Evolutionary conservation across 2,329 filamentous ascomycete species (phyloP).

Genomic region (Geosmithia flava): DNA sequence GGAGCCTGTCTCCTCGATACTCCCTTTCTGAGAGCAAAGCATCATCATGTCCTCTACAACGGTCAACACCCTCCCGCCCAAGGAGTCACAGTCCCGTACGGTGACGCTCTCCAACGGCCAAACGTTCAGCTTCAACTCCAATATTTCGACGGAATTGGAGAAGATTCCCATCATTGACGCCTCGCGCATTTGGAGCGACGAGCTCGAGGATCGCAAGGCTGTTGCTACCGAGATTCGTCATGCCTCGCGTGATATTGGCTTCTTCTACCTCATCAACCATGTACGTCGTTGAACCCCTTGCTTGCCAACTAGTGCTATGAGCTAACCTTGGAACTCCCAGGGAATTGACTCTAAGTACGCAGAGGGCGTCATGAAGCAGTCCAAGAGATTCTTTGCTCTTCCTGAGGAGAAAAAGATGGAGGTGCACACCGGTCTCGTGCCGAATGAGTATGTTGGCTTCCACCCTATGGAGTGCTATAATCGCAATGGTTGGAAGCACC

Average conservation of each 20-base stretch:
- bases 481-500: constrained; percentile 22
- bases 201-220: constrained; percentile 18
- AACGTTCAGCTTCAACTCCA: constrained; percentile 11
- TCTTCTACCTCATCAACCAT: constrained; percentile 28
- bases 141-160: constrained; percentile 9
- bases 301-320: neutral
- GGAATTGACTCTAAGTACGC: constrained; percentile 15
- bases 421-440: constrained; percentile 25
- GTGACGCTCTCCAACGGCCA: constrained; percentile 11
- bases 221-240: constrained; percentile 26
- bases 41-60: neutral
- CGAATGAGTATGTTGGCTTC: constrained; percentile 19
- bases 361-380: constrained; percentile 19
- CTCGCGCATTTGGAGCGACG: constrained; percentile 21
- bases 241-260: constrained; percentile 26
- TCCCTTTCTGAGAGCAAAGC: neutral
- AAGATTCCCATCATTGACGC: constrained; percentile 31
- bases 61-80: neutral
- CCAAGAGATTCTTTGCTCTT: constrained; percentile 27
- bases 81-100: constrained; percentile 1
- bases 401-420: constrained; percentile 31
- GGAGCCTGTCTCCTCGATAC: too few relatives aligned
- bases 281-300: constrained; percentile 3
- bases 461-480: constrained; percentile 25
- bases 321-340: constrained; percentile 6